Evolutionary conservation across 495 filamentous ascomycete species (phyloP), one percentile per base, ranked within the genome.

Genomic region (Staphylotrichum tortipilum): DNA sequence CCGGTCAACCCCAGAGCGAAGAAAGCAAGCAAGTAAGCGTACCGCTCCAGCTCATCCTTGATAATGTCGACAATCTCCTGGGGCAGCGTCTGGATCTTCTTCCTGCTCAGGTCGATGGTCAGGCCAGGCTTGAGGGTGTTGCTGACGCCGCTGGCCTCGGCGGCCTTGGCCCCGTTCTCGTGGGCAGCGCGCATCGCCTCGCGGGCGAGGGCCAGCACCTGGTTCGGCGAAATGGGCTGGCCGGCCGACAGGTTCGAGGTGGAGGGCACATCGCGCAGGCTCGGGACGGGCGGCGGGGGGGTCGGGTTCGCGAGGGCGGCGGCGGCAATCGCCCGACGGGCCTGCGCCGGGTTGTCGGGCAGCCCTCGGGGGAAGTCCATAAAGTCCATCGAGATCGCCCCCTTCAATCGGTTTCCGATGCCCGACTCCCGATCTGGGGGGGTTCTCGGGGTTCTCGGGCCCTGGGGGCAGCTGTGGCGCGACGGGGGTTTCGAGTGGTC

Each of bases 1-100:
- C n/a, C n/a, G n/a, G n/a, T n/a, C n/a, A n/a, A n/a, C n/a, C n/a
- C n/a, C n/a, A n/a, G n/a, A n/a, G n/a, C n/a, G n/a, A n/a, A n/a
- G n/a, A n/a, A n/a, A n/a, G n/a, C n/a, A n/a, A n/a, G n/a, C 24
- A 21, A 33, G 43, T 21, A 14, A 15, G 53, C 63, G 35, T 50
- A 95, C 91, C 91, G 76, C 72, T 94, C 90, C 42, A 96, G 78
- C 63, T 95, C 87, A 65, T 91, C 80, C 68, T 89, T 94, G 46
- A 98, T 89, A 55, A 94, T 80, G 63, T 92, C 88, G 28, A 96
- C 82, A 45, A 95, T 87, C 53, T 91, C 85, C 36, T 90, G 86
- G 1, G 91, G 90, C 58, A 98, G 78, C 50, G 72, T 78, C 39
- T 78, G 75, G 34, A 98, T 90, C 54, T 82, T 80, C 51, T 83